phyloP scores from a whole-genome alignment of 345 rosid genomes.

The Eucalyptus marginata region DNA sequence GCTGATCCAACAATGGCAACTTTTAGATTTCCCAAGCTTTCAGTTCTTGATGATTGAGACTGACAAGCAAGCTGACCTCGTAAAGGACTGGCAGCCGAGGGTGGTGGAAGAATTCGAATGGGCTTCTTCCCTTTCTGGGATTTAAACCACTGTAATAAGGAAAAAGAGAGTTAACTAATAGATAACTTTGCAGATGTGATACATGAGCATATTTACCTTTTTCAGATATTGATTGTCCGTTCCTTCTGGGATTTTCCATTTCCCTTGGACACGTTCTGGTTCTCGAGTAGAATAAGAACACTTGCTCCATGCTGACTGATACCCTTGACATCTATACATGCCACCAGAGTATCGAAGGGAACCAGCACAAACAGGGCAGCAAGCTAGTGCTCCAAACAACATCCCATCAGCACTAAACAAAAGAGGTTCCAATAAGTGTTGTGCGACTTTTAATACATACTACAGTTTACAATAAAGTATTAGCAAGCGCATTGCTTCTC shows the following conservation, averaged over 20 bases:
- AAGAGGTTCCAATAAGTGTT: neutral
- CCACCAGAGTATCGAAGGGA: slow-evolving; percentile 70
- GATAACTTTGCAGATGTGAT: neutral
- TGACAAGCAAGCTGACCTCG: slow-evolving; percentile 29
- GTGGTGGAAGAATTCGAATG: slow-evolving; percentile 39
- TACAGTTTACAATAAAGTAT: neutral
- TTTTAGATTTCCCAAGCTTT: slow-evolving; percentile 61
- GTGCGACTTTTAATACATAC: neutral
- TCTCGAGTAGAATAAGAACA: slow-evolving; percentile 67
- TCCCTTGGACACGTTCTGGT: slow-evolving; percentile 59
- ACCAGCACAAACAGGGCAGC: slow-evolving; percentile 68
- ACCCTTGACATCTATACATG: slow-evolving; percentile 62
- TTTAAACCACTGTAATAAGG: slow-evolving; percentile 72
- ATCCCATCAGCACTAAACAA: slow-evolving; percentile 83
- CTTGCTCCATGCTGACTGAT: slow-evolving; percentile 84
- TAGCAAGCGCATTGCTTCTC: neutral
- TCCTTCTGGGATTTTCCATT: slow-evolving; percentile 82
- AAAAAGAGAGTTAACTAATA: neutral
- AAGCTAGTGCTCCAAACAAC: slow-evolving; percentile 81
- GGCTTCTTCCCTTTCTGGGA: slow-evolving; percentile 68
- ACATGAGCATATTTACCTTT: slow-evolving; percentile 20
- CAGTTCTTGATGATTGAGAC: slow-evolving; percentile 36
- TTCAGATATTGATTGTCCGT: slow-evolving; percentile 51
- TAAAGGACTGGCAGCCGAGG: slow-evolving; percentile 18
- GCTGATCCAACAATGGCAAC: slow-evolving; percentile 57